phyloP scores from a whole-genome alignment of 768 basidiomycete genomes.

The Phaeotremella skinneri region DNA sequence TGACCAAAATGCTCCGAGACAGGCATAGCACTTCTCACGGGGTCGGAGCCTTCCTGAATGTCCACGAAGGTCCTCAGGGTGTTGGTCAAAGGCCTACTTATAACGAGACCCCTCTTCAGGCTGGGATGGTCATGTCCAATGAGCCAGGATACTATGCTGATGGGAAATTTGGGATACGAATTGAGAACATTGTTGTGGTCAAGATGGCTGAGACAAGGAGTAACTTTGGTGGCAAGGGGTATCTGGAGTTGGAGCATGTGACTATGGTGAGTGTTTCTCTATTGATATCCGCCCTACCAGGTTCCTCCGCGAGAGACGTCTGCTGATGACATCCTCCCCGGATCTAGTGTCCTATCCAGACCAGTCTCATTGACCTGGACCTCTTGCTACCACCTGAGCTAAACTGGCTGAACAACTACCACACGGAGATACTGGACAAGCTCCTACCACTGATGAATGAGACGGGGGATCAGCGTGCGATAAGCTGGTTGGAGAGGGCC shows the following conservation, averaged over 20 bases:
- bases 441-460: conserved; percentile 66
- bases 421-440: conserved; percentile 70
- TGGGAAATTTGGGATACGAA: conserved; percentile 85
- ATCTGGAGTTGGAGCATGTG: conserved; percentile 76
- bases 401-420: conserved; percentile 80
- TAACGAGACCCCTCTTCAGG: conserved; percentile 69
- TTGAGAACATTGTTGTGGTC: conserved; percentile 84
- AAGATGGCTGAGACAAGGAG: conserved; percentile 67
- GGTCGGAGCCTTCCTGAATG: conserved; percentile 89
- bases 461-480: conserved; percentile 55
- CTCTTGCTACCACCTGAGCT: conserved; percentile 69
- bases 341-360: conserved; percentile 75
- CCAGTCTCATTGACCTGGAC: conserved; percentile 66
- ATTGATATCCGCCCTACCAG: background rate
- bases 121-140: conserved; percentile 88
- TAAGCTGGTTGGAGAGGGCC: conserved; percentile 51
- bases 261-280: conserved; percentile 66
- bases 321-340: background rate
- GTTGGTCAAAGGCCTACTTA: conserved; percentile 59
- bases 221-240: conserved; percentile 79
- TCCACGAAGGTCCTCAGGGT: conserved; percentile 78
- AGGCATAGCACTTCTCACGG: conserved; percentile 94
- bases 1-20: too few species aligned
- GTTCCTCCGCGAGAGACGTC: background rate
- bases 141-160: conserved; percentile 93